Evolutionary conservation across 2,329 filamentous ascomycete species (phyloP).

Genomic region (Fusarium setosum): DNA sequence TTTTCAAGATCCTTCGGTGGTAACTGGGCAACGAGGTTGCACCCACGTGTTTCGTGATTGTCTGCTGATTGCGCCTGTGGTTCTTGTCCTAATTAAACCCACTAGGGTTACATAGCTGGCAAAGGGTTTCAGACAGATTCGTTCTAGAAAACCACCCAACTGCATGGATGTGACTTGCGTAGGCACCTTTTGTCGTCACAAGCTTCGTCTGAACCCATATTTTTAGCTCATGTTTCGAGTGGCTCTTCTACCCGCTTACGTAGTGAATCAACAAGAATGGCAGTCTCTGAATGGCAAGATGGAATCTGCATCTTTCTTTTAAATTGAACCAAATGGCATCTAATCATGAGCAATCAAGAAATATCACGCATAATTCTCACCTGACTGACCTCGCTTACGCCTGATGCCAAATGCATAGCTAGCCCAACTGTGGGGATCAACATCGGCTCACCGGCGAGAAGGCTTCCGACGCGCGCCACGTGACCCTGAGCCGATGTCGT

Average conservation of each 20-base stretch:
- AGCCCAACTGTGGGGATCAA: background rate
- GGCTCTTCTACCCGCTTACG: background rate
- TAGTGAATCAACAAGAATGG: background rate
- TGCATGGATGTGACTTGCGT: background rate
- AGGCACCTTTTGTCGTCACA: background rate
- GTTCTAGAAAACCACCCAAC: background rate
- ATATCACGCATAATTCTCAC: background rate
- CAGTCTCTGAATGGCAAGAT: background rate
- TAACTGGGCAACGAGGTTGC: background rate
- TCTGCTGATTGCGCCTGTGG: background rate
- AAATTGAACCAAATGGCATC: too few relatives aligned
- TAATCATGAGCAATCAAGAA: background rate
- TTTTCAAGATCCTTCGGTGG: background rate
- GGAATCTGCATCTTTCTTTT: too few relatives aligned
- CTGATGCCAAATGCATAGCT: background rate
- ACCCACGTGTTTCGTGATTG: too few relatives aligned
- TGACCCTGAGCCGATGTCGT: slow-evolving; percentile 3
- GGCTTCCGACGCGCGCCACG: background rate
- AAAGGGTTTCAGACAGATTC: too few relatives aligned
- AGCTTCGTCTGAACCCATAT: background rate
- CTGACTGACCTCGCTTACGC: background rate
- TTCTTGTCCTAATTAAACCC: too few relatives aligned
- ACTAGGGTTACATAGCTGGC: too few relatives aligned
- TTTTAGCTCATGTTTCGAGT: background rate
- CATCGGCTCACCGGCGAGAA: background rate